A percentile compares a stretch with the other conserved stretches of the same genome.
phyloP scores from a whole-genome alignment of 257 asterid genomes.

The Forsythia suspensa region DNA sequence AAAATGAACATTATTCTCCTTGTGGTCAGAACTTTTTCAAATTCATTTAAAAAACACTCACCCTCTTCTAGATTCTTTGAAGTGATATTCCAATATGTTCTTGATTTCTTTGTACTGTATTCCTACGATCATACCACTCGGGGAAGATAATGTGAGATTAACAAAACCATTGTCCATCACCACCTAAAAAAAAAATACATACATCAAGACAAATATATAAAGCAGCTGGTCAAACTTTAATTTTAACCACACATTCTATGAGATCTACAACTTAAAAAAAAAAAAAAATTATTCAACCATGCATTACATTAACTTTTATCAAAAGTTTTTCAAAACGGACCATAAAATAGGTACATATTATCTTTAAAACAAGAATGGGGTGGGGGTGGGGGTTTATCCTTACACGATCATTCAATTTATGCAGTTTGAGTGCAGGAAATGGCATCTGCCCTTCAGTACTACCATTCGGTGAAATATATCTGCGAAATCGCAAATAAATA shows the following conservation, averaged over 20 bases:
- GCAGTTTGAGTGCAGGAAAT: neutral
- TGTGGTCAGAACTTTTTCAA: too few species aligned
- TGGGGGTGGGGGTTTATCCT: neutral
- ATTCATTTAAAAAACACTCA: neutral
- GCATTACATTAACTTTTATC: too few species aligned
- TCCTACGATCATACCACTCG: constrained; percentile 20
- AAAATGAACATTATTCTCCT: neutral
- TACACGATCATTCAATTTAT: neutral
- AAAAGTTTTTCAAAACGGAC: too few species aligned
- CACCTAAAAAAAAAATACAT: constrained; percentile 22
- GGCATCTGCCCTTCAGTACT: neutral
- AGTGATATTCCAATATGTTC: constrained; percentile 19
- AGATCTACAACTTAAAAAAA: too few species aligned
- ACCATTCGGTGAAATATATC: neutral
- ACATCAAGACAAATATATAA: neutral
- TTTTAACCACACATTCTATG: too few species aligned
- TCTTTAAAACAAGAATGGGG: neutral
- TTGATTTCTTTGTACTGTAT: constrained; percentile 21
- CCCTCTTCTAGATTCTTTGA: constrained; percentile 28
- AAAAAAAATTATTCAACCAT: too few species aligned
- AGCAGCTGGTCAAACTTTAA: too few species aligned
- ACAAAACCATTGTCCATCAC: constrained; percentile 29
- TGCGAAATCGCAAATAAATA: neutral
- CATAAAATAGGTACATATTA: neutral
- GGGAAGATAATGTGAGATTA: constrained; percentile 26